phyloP scores from a whole-genome alignment of 345 rosid species.

The Lepidium africanum region DNA sequence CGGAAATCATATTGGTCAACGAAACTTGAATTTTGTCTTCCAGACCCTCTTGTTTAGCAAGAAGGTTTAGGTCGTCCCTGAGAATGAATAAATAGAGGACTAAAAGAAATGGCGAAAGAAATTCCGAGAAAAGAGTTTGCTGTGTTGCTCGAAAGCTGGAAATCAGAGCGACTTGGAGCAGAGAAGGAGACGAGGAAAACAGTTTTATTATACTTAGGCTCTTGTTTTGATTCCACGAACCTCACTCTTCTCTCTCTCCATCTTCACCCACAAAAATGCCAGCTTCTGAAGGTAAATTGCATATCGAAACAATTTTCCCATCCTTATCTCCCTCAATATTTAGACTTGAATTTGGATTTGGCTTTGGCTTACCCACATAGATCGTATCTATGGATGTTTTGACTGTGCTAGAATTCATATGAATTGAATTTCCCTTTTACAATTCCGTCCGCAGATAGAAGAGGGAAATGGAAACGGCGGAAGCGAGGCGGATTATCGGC shows the following conservation, averaged over 20 bases:
- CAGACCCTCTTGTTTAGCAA: not conserved
- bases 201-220: not conserved
- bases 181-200: slow-evolving; percentile 18
- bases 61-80: slow-evolving; percentile 13
- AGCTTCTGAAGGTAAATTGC: slow-evolving; percentile 64
- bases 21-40: not conserved
- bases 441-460: slow-evolving; percentile 41
- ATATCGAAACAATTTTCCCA: slow-evolving; percentile 4
- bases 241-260: slow-evolving; percentile 13
- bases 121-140: not conserved
- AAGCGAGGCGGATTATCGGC: slow-evolving; percentile 43
- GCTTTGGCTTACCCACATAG: not conserved
- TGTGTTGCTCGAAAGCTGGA: slow-evolving; percentile 2
- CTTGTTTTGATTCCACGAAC: slow-evolving; percentile 24
- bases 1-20: not conserved
- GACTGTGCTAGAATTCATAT: not conserved
- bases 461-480: slow-evolving; percentile 81
- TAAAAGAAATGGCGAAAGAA: slow-evolving; percentile 15
- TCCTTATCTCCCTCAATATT: slow-evolving; percentile 4
- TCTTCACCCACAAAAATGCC: slow-evolving; percentile 48
- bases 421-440: slow-evolving; percentile 4
- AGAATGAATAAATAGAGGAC: slow-evolving; percentile 5
- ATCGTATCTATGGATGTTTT: slow-evolving; percentile 4
- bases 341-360: slow-evolving; percentile 7
- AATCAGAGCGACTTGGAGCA: slow-evolving; percentile 15